Evolutionary conservation across 2,329 filamentous ascomycete genomes (phyloP).

Genomic region (Sporothrix euskadiensis): DNA sequence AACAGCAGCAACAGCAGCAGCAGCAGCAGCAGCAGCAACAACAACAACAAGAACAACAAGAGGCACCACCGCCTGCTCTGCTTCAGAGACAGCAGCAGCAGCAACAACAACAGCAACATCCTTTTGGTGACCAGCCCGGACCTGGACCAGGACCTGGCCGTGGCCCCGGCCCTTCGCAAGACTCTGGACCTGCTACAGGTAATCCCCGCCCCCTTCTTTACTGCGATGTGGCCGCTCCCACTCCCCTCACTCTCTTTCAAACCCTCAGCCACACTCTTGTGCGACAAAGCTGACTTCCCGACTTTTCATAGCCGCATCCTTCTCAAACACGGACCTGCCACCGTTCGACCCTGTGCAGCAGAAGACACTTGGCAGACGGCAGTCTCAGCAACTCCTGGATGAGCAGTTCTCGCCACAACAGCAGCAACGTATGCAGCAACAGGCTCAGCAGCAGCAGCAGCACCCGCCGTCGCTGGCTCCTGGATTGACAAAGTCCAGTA

Average conservation of each 20-base stretch:
- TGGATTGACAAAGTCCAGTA: constrained; percentile 36
- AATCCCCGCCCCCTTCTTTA: background rate
- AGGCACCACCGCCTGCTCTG: constrained; percentile 34
- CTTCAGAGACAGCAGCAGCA: constrained; percentile 33
- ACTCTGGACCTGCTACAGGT: constrained; percentile 27
- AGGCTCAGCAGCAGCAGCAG: constrained; percentile 38
- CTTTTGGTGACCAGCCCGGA: constrained; percentile 49
- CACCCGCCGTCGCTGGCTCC: constrained; percentile 31
- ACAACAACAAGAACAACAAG: constrained; percentile 33
- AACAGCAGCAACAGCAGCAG: constrained; percentile 35
- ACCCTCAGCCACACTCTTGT: constrained; percentile 2
- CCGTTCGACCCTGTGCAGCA: constrained; percentile 29
- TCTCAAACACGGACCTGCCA: constrained; percentile 28
- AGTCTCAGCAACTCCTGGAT: constrained; percentile 16
- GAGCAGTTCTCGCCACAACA: constrained; percentile 32
- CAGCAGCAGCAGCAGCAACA: constrained; percentile 34
- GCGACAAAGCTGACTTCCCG: constrained; percentile 17
- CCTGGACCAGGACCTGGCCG: constrained; percentile 27
- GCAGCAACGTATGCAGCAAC: constrained; percentile 38
- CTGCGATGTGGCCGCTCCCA: background rate
- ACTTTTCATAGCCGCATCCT: constrained; percentile 27
- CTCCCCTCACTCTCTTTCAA: background rate
- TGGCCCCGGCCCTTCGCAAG: constrained; percentile 30
- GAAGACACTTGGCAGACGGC: constrained; percentile 1
- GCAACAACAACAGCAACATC: constrained; percentile 44